Base-by-base conservation (phyloP, 495 filamentous ascomycete species). In the Aspergillus sparsus region DNA sequence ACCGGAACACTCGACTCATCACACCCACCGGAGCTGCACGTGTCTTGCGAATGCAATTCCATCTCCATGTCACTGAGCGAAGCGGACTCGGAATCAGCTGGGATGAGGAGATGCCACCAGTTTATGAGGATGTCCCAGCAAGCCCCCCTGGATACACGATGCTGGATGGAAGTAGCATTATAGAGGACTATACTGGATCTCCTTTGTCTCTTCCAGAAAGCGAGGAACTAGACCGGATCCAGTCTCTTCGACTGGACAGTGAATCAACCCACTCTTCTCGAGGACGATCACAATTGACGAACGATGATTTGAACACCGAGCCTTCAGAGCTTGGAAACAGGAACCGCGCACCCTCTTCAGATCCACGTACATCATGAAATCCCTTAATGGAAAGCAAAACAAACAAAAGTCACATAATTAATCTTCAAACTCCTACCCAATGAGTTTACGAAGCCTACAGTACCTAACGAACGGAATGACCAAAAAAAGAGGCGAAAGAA, bases 101-200 rank as follows among this genome's bases (percentile, higher is more conserved):
- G 94, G 94, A 99, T 58, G 92, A 97, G 73, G 94, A 99, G 75
- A 85, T 88, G 71, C 94, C 94, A 37, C 94, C 94, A 0, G 85
- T 93, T 66, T 99, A 99, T 68, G 89, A 94, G 75, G 90, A 98
- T 68, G 92, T 99, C 32, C 93, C 93, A 0, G 86, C 85, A 7
- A 90, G 88, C 47, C 94, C 94, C 35, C 94, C 94, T 0, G 82
- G 82, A 2, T 98, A 98, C 67, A 71, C 69, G n/a, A 74, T 69
- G 58, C 66, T 81, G 32, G 71, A 77, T 31, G 77, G 70, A 16
- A 51, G 56, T 55, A 74, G 76, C 55, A 60, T 68, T 27, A 78
- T 80, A 62, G 78, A 79, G 50, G 76, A 80, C 63, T 80, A 80
- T 62, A 44, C 60, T 13, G 77, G 76, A 21, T 80, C 77, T 9